These are phyloP conservation scores for Gloeopeniophorella convolvens DNA, from an alignment of 768 basidiomycete species.

Conservation along the genomic window DNA sequence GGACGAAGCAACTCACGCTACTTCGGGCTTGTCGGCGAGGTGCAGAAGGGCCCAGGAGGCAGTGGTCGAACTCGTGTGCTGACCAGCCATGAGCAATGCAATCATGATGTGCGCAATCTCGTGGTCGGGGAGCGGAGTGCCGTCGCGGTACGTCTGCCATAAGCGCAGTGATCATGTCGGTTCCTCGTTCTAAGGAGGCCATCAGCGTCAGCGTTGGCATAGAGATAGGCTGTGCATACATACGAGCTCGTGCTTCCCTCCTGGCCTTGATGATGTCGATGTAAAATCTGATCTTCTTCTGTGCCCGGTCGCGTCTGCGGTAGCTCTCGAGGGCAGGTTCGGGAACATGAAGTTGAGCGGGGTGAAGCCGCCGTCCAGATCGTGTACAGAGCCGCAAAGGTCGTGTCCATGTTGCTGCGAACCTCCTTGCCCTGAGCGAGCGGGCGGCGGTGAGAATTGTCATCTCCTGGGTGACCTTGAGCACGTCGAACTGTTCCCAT, in stretches of 20 bases:
- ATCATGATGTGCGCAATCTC: slow-evolving; percentile 99
- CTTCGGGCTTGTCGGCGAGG: slow-evolving; percentile 64
- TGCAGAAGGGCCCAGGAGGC: slow-evolving; percentile 89
- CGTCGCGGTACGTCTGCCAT: slow-evolving; percentile 81
- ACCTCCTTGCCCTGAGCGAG: slow-evolving; percentile 94
- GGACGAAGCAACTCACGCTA: slow-evolving; percentile 52
- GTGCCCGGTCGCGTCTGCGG: slow-evolving; percentile 80
- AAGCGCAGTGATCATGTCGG: slow-evolving; percentile 92
- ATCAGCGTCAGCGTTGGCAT: slow-evolving; percentile 9
- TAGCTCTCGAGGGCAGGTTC: slow-evolving; percentile 90
- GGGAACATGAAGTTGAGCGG: slow-evolving; percentile 95
- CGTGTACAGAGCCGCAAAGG: slow-evolving; percentile 81
- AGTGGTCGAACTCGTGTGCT: slow-evolving; percentile 94
- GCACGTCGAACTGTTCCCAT: slow-evolving; percentile 73
- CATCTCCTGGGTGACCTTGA: slow-evolving; percentile 74
- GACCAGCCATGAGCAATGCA: slow-evolving; percentile 97
- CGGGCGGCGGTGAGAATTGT: slow-evolving; percentile 93
- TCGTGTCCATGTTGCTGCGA: slow-evolving; percentile 67
- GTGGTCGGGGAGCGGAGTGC: slow-evolving; percentile 69
- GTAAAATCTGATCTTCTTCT: slow-evolving; percentile 92
- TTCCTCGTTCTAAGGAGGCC: slow-evolving; percentile 43
- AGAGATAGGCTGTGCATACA: slow-evolving; percentile 28
- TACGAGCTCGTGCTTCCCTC: slow-evolving; percentile 37
- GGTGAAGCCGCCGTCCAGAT: slow-evolving; percentile 94
- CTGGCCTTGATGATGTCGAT: slow-evolving; percentile 78